Evolutionary conservation across 768 basidiomycete genomes (phyloP).

Genomic region (Lactarius quietus): DNA sequence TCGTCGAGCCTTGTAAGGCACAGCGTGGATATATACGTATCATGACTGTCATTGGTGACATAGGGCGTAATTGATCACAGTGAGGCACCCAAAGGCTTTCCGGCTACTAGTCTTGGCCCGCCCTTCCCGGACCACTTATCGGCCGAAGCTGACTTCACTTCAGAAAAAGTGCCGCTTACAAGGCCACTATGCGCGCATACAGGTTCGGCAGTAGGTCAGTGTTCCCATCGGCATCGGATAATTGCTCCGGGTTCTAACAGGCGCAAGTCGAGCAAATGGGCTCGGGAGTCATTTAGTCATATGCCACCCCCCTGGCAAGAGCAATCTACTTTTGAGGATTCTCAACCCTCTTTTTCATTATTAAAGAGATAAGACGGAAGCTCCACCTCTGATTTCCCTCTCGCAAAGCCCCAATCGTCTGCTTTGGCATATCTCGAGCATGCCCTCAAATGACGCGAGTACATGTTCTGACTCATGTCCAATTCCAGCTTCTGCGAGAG

Average conservation of each 20-base stretch:
- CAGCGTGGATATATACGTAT: too few relatives aligned
- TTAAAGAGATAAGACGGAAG: neutral
- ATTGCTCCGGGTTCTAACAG: neutral
- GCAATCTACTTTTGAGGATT: neutral
- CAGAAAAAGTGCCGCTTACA: neutral
- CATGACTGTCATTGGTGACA: too few relatives aligned
- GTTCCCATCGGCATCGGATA: neutral
- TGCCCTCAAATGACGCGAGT: neutral
- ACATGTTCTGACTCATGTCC: neutral
- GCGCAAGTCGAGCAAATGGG: neutral
- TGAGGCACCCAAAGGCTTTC: too few relatives aligned
- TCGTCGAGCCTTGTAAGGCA: too few relatives aligned
- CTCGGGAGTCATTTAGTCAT: too few relatives aligned
- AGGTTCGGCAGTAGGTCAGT: neutral
- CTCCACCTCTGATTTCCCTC: neutral
- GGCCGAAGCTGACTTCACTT: neutral
- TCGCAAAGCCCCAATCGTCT: neutral
- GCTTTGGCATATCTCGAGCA: neutral
- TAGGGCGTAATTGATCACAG: too few relatives aligned
- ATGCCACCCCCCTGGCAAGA: too few relatives aligned
- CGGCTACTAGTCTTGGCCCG: too few relatives aligned
- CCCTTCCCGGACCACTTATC: neutral
- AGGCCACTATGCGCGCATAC: neutral
- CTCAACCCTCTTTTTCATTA: neutral
- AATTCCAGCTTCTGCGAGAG: neutral